Evolutionary conservation across 495 filamentous ascomycete genomes (phyloP).

Genomic region (Daldinia decipiens): DNA sequence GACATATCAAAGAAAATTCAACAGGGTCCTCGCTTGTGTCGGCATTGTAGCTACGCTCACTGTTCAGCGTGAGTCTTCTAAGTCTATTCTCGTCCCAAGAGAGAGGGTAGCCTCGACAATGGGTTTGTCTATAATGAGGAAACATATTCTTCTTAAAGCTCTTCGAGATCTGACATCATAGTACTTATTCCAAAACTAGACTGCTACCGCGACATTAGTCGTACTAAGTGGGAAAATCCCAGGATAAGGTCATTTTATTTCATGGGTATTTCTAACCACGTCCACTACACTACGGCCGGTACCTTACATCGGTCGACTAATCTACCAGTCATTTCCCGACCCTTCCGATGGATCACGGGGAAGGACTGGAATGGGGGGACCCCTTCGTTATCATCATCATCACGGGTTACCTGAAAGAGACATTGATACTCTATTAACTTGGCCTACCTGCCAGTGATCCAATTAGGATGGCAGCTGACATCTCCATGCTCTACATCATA

Average conservation of each 20-base stretch:
- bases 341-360: slow-evolving; percentile 44
- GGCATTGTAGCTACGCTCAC: slow-evolving; percentile 2
- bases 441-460: slow-evolving; percentile 31
- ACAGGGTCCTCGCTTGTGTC: slow-evolving; percentile 11
- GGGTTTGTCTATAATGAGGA: not conserved
- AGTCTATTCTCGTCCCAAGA: not conserved
- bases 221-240: slow-evolving; percentile 34
- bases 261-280: slow-evolving; percentile 31
- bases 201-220: slow-evolving; percentile 37
- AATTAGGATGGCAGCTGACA: slow-evolving; percentile 44
- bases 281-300: slow-evolving; percentile 43
- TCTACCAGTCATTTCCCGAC: slow-evolving; percentile 46
- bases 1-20: slow-evolving; percentile 10
- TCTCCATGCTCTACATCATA: slow-evolving; percentile 38
- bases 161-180: slow-evolving; percentile 42
- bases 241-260: slow-evolving; percentile 37
- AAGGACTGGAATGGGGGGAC: slow-evolving; percentile 41
- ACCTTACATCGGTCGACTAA: slow-evolving; percentile 46
- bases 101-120: slow-evolving; percentile 1
- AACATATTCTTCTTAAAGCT: slow-evolving; percentile 1
- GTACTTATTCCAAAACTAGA: slow-evolving; percentile 32
- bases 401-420: slow-evolving; percentile 43
- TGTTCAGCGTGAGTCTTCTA: not conserved
- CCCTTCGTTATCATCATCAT: slow-evolving; percentile 39
- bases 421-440: slow-evolving; percentile 33